Evolutionary conservation across 2,329 filamentous ascomycete genomes (phyloP).

Genomic region (Colletotrichum sidae): DNA sequence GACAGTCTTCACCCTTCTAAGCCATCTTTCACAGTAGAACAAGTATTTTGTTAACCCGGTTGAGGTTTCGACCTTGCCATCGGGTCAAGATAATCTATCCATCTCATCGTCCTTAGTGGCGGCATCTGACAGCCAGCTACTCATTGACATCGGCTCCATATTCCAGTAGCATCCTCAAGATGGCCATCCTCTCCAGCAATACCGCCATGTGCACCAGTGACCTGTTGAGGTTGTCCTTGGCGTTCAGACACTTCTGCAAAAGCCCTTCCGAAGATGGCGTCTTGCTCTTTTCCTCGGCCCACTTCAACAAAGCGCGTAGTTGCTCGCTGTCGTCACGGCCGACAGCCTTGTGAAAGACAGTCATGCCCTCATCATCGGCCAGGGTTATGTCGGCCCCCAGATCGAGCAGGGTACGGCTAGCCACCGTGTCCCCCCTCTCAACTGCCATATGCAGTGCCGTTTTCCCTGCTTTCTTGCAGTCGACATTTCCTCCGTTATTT

Average conservation of each 20-base stretch:
- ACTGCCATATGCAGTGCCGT: conserved; percentile 18
- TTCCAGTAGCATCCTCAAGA: conserved; percentile 3
- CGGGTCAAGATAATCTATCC: too few species aligned
- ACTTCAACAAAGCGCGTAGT: conserved; percentile 12
- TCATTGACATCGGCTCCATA: conserved; percentile 16
- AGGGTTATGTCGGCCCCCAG: conserved; percentile 15
- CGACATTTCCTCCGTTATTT: conserved; percentile 15
- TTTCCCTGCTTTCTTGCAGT: conserved; percentile 14
- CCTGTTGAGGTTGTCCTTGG: conserved; percentile 16
- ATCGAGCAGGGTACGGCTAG: conserved; percentile 10
- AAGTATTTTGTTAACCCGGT: too few species aligned
- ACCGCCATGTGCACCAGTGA: conserved; percentile 21
- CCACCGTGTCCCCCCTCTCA: conserved; percentile 16
- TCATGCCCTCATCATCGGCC: conserved; percentile 7
- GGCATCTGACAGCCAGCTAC: not conserved
- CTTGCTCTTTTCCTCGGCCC: conserved; percentile 12
- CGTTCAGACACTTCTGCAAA: conserved; percentile 7
- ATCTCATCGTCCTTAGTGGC: too few species aligned
- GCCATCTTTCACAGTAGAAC: too few species aligned
- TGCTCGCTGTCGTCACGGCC: conserved; percentile 19
- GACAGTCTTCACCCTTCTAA: too few species aligned
- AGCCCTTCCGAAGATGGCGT: not conserved
- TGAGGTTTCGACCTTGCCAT: too few species aligned
- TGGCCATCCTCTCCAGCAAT: conserved; percentile 9
- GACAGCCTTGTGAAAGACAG: conserved; percentile 5